Evolutionary conservation across 2,329 filamentous ascomycete species (phyloP).

Genomic region (Colletotrichum sp.): DNA sequence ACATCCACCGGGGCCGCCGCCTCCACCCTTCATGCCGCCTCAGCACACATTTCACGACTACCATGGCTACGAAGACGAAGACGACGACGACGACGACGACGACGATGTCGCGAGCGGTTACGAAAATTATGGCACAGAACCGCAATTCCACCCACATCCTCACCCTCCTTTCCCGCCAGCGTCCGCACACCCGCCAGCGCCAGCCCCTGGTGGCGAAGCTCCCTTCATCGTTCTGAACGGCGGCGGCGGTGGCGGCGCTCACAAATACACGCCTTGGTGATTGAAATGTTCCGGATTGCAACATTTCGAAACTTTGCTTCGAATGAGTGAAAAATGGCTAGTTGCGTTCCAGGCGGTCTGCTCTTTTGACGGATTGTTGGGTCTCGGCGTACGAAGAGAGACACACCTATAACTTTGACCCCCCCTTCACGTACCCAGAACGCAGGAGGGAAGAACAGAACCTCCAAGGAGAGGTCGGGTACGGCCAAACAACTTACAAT

Average conservation of each 20-base stretch:
- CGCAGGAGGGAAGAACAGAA: conserved; percentile 19
- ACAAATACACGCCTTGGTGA: conserved; percentile 6
- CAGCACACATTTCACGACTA: neutral
- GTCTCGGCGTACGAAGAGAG: neutral
- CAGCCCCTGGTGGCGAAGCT: neutral
- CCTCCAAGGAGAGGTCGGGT: neutral
- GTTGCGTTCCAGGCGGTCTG: neutral
- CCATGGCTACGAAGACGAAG: neutral
- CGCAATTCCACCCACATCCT: neutral
- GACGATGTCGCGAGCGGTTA: neutral
- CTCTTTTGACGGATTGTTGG: neutral
- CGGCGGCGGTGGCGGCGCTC: conserved; percentile 11
- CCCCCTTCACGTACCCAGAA: neutral
- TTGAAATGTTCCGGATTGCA: neutral
- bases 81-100: neutral
- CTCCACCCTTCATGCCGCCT: neutral
- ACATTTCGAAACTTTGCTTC: neutral
- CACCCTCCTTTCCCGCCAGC: neutral
- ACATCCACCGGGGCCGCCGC: conserved; percentile 1
- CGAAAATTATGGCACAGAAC: neutral
- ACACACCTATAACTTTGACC: neutral
- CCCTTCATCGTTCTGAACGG: conserved; percentile 18
- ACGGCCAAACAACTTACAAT: neutral
- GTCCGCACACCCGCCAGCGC: neutral
- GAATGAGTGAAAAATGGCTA: neutral